These are phyloP conservation scores for Senna siamea DNA, from an alignment of 306 rosid genomes.

Conservation along the genomic window DNA sequence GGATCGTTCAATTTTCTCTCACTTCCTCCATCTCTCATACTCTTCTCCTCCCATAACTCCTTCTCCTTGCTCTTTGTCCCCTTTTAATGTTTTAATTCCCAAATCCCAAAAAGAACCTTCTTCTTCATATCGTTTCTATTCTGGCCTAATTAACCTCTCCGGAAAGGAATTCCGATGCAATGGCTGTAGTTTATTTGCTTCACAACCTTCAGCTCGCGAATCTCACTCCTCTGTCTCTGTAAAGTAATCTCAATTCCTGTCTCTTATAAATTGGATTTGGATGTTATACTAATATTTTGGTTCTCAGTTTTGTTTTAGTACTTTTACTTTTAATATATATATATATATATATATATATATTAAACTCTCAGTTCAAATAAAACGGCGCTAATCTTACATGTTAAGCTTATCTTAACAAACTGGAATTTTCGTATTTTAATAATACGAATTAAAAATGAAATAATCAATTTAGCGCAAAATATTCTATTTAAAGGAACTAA, in stretches of 20 bases:
- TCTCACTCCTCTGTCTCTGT: slow-evolving; percentile 24
- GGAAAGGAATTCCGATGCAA: slow-evolving; percentile 31
- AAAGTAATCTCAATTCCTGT: slow-evolving; percentile 36
- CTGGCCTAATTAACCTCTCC: slow-evolving; percentile 9
- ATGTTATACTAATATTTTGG: neutral
- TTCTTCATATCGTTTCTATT: neutral
- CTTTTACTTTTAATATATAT: too few species aligned
- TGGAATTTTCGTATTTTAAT: too few species aligned
- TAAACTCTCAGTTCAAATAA: too few species aligned
- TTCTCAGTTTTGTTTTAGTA: too few species aligned
- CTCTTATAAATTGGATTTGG: neutral
- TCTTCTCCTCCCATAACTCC: slow-evolving; percentile 30
- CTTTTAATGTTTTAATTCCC: neutral
- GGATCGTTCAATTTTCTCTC: slow-evolving; percentile 40
- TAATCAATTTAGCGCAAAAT: too few species aligned
- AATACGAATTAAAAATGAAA: too few species aligned
- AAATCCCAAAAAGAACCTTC: slow-evolving; percentile 25
- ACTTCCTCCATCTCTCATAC: too few species aligned
- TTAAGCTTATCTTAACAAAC: too few species aligned
- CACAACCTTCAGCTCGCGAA: slow-evolving; percentile 2
- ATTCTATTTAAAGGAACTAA: too few species aligned
- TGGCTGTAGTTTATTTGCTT: neutral
- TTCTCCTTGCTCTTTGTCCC: slow-evolving; percentile 30
- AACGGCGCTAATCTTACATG: too few species aligned
- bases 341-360: too few species aligned